A percentile compares a stretch with the other conserved stretches of the same genome.
phyloP scores from a whole-genome alignment of 2,329 filamentous ascomycete species.

The Falciphora oryzae region DNA sequence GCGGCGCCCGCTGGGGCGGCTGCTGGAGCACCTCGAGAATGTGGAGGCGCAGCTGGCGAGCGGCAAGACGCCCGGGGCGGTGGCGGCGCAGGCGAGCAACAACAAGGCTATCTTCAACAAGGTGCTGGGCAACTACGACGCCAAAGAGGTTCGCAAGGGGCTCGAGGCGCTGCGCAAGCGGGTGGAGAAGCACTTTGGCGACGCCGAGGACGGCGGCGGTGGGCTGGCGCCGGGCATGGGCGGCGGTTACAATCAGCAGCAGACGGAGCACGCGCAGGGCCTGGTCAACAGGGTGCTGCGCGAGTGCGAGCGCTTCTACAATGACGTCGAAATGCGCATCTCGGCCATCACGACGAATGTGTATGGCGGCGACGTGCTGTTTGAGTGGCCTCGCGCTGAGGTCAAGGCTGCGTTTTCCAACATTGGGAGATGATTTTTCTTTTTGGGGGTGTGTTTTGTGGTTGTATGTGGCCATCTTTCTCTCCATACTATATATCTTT shows the following conservation, averaged over 20 bases:
- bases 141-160: constrained; percentile 81
- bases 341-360: constrained; percentile 54
- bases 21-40: constrained; percentile 87
- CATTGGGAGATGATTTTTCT: constrained; percentile 11
- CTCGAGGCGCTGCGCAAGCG: constrained; percentile 83
- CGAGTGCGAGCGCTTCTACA: constrained; percentile 59
- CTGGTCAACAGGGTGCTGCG: constrained; percentile 52
- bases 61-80: constrained; percentile 53
- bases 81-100: constrained; percentile 78
- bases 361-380: constrained; percentile 58
- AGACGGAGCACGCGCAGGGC: constrained; percentile 32
- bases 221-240: background rate
- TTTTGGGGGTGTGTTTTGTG: too few relatives aligned
- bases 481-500: too few relatives aligned
- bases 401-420: constrained; percentile 51
- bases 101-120: constrained; percentile 81
- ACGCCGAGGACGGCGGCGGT: constrained; percentile 58
- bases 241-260: constrained; percentile 8
- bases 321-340: constrained; percentile 55
- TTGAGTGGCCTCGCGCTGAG: constrained; percentile 61
- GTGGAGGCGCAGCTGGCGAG: constrained; percentile 66
- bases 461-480: too few relatives aligned
- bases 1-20: constrained; percentile 79
- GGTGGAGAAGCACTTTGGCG: constrained; percentile 95
- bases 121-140: constrained; percentile 71